Conservation (phyloP, 2,329 filamentous ascomycete species). For the Botrytis pseudocinerea region DNA sequence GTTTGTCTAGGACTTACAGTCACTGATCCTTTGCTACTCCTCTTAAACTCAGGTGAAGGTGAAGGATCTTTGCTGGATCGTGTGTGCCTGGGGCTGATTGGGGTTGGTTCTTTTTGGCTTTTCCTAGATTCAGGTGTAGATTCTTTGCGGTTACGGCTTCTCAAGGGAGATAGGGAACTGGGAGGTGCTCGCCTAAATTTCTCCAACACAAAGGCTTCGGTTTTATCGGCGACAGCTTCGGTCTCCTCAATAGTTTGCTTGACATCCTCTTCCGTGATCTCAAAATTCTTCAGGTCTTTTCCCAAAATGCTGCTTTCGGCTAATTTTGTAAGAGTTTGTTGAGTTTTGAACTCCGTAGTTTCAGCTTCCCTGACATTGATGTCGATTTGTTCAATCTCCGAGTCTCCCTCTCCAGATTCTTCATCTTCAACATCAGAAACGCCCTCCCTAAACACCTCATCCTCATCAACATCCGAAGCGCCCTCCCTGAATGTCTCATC, state of each 20-base stretch:
- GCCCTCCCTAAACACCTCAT: conserved; percentile 2
- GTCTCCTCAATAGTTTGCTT: background rate
- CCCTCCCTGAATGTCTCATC: background rate
- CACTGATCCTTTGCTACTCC: background rate
- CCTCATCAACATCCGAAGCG: background rate
- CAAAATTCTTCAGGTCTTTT: background rate
- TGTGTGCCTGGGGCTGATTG: background rate
- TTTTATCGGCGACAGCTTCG: background rate
- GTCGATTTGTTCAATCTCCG: conserved; percentile 12
- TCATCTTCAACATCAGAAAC: background rate
- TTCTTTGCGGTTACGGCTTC: background rate
- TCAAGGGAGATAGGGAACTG: background rate
- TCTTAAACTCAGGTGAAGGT: background rate
- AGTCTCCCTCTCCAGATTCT: background rate
- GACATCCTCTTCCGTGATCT: background rate
- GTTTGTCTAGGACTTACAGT: conserved; percentile 19
- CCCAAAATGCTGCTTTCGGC: background rate
- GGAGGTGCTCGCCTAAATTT: background rate
- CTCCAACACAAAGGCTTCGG: conserved; percentile 1
- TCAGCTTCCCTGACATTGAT: conserved; percentile 4
- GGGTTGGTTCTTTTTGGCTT: background rate
- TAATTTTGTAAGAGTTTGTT: background rate
- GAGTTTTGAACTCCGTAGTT: conserved; percentile 15
- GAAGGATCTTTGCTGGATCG: conserved; percentile 1
- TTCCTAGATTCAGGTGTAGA: background rate